A percentile compares a stretch with the other conserved stretches of the same genome.
These are phyloP conservation scores for Paramecium primaurelia DNA, from an alignment of 73 alveolate species.

Conservation along the genomic window DNA sequence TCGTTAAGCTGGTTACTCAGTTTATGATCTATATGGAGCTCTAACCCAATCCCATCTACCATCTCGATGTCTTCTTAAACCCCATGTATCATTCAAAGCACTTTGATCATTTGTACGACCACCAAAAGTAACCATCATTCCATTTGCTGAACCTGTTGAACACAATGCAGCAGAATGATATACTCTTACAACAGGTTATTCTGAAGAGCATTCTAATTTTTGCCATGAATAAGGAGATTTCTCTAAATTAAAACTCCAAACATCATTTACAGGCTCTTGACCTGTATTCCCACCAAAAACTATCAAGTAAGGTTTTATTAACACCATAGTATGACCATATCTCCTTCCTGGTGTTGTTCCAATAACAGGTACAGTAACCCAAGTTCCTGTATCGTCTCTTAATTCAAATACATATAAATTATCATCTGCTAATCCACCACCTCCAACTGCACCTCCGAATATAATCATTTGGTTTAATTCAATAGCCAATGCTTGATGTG, in stretches of 20 bases:
- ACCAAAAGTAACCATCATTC: conserved; percentile 98
- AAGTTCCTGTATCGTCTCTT: conserved; percentile 85
- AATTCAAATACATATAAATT: conserved; percentile 80
- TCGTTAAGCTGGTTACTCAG: conserved; percentile 69
- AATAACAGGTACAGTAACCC: conserved; percentile 98
- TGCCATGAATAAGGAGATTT: conserved; percentile 91
- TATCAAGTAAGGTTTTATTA: conserved; percentile 89
- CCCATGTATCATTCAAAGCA: conserved; percentile 97
- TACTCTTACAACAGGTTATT: conserved; percentile 90
- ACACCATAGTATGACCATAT: conserved; percentile 96
- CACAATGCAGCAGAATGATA: conserved; percentile 97
- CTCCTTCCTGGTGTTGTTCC: conserved; percentile 99
- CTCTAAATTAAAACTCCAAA: conserved; percentile 89
- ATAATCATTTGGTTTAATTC: conserved; percentile 79
- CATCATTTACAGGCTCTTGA: conserved; percentile 91
- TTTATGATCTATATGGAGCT: conserved; percentile 86
- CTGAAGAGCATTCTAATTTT: conserved; percentile 80
- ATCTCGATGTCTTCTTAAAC: conserved; percentile 96
- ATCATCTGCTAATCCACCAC: conserved; percentile 93
- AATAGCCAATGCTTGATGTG: conserved; percentile 64
- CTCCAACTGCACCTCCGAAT: conserved; percentile 99
- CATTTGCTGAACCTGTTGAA: conserved; percentile 95
- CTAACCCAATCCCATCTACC: conserved; percentile 99
- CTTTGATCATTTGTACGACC: conserved; percentile 89
- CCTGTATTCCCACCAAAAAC: conserved; percentile 98